Base-by-base conservation (phyloP, 495 filamentous ascomycete genomes). In the Chaetomium fimeti region DNA sequence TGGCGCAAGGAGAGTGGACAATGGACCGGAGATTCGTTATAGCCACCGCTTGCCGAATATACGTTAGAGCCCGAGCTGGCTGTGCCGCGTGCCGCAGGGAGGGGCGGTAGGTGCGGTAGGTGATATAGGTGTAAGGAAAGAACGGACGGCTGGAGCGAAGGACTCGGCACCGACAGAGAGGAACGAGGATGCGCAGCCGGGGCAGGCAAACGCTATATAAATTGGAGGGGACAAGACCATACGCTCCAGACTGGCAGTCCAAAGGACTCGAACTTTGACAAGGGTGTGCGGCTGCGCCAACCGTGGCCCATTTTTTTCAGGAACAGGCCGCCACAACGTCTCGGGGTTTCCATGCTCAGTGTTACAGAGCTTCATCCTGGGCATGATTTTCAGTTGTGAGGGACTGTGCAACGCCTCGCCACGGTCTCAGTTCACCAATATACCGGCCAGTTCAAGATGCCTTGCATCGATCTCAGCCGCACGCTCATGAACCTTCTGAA, bases 41-140 rank as follows among this genome's bases (percentile, higher is more conserved):
- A 71, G 42, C 67, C 58, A 68, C 65, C 49, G 52, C 22, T 65
- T 69, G 69, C 69, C 71, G 71, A 71, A 61, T 73, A 69, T 69
- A 71, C 63, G 66, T 65, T 54, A 65, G 66, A 66, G 66, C 66
- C 63, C 42, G 38, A 52, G 22, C 27, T 55, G 11, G 54, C 61
- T 54, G 66, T 57, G 63, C 61, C 58, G 61, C 40, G 58, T 28
- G 36, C 32, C 15, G 60, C 55, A 18, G 47, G 18, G 20, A 25
- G 28, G 32, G 32, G 32, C 12, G 32, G 12, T 36, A 36, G 32
- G 32, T 36, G 7, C 7, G 5, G 29, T 32, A 32, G 29, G 32
- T 6, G 40, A 5, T 15, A 16, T 15, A 18, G 40, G 1, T 43
- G 12, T 40, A 40, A 36, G 27, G 5, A 45, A 62, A n/a, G 29